These are phyloP conservation scores for Cucurbita maxima DNA, from an alignment of 306 rosid genomes.

Conservation along the genomic window DNA sequence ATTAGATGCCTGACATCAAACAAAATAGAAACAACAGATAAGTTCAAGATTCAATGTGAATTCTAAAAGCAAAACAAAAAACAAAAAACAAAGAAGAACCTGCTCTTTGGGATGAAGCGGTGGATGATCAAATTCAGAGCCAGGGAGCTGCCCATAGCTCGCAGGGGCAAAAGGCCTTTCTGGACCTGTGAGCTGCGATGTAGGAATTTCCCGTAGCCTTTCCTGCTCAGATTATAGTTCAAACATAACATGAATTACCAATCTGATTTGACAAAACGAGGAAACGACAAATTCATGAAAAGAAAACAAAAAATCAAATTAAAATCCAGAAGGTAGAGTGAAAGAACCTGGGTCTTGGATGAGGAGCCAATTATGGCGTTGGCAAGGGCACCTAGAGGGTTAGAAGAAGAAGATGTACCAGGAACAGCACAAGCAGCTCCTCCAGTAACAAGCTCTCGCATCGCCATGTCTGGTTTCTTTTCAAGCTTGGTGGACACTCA, in stretches of 20 bases:
- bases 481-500: background rate
- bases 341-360: slow-evolving; percentile 55
- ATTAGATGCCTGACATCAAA: slow-evolving; percentile 39
- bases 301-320: background rate
- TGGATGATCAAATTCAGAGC: slow-evolving; percentile 61
- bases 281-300: background rate
- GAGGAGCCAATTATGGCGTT: slow-evolving; percentile 63
- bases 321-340: no score
- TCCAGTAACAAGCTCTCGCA: slow-evolving; percentile 84
- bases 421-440: slow-evolving; percentile 79
- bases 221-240: slow-evolving; percentile 28
- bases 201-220: slow-evolving; percentile 74
- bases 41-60: background rate
- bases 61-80: background rate
- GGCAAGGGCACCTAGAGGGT: slow-evolving; percentile 86
- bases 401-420: slow-evolving; percentile 52
- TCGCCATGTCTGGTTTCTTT: slow-evolving; percentile 36
- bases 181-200: slow-evolving; percentile 33
- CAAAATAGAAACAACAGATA: background rate
- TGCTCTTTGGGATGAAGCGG: slow-evolving; percentile 37
- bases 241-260: background rate
- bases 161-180: slow-evolving; percentile 27
- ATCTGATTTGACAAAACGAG: background rate
- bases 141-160: slow-evolving; percentile 41
- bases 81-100: slow-evolving; percentile 18